A percentile compares a stretch with the other conserved stretches of the same genome.
Conservation (phyloP, 192 early-diverging fungal genomes). For the Obelidium mucronatum region DNA sequence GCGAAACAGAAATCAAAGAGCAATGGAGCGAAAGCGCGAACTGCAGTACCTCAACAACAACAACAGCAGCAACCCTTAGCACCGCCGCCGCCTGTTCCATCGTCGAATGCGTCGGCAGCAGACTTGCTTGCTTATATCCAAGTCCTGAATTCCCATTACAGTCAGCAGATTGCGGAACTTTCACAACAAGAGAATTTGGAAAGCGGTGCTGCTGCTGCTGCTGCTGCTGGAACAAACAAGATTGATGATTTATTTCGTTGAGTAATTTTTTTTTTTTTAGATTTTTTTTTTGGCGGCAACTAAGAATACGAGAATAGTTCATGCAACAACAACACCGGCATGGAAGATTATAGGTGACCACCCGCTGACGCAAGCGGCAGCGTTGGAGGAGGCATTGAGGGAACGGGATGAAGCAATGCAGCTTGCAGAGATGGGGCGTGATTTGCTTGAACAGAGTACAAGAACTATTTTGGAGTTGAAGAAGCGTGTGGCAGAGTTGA, state of each 20-base stretch:
- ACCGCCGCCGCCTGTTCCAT: neutral
- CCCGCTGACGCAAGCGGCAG: neutral
- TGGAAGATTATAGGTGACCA: neutral
- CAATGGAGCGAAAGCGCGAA: too few relatives aligned
- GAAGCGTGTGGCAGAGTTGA: neutral
- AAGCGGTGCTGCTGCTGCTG: neutral
- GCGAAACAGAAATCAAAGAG: neutral
- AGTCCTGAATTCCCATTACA: conserved; percentile 1
- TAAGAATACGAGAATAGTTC: too few relatives aligned
- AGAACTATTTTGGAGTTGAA: neutral
- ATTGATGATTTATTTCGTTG: too few relatives aligned
- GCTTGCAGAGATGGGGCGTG: neutral
- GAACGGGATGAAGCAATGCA: conserved; percentile 25
- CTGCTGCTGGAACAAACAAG: too few relatives aligned
- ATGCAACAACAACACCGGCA: neutral
- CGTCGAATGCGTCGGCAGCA: conserved; percentile 8
- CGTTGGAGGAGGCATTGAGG: conserved; percentile 4
- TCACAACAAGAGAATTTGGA: neutral
- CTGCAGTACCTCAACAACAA: neutral
- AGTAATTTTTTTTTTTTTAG: too few relatives aligned
- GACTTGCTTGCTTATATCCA: conserved; percentile 20
- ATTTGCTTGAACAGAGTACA: neutral
- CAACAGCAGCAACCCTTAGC: neutral
- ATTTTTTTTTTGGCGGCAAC: too few relatives aligned
- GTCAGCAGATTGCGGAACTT: neutral